phyloP scores from a whole-genome alignment of 164 flowering plant genomes.

The Piper longum region DNA sequence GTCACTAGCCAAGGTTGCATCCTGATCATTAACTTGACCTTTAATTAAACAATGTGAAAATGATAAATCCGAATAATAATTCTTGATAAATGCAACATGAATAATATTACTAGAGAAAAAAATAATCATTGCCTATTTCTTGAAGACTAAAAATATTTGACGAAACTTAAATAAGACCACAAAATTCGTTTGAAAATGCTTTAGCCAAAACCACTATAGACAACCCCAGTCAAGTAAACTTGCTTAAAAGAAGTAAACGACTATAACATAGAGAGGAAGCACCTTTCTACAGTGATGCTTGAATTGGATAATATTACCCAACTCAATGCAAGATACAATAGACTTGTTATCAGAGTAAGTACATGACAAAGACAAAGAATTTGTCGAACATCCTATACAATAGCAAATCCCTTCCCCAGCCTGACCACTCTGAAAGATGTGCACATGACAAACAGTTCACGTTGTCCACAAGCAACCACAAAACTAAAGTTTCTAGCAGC shows the following conservation, averaged over 20 bases:
- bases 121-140: too few species aligned
- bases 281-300: constrained; percentile 19
- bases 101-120: too few species aligned
- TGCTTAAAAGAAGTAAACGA: background rate
- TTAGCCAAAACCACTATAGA: too few species aligned
- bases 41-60: too few species aligned
- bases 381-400: constrained; percentile 16
- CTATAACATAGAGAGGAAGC: constrained; percentile 5
- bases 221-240: background rate
- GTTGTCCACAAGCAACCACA: background rate
- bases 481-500: background rate
- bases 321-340: constrained; percentile 14
- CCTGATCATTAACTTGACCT: too few species aligned
- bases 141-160: too few species aligned
- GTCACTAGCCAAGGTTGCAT: too few species aligned
- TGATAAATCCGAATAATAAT: too few species aligned
- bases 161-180: too few species aligned
- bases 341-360: constrained; percentile 15
- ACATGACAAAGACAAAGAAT: constrained; percentile 17
- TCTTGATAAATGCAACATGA: too few species aligned
- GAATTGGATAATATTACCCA: constrained; percentile 15
- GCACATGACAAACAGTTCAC: background rate
- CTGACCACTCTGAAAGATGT: constrained; percentile 22
- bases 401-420: constrained; percentile 14
- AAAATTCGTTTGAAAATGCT: too few species aligned